These are phyloP conservation scores for Saturnispora serradocipensis DNA, from an alignment of 805 yeast species.

Conservation along the genomic window DNA sequence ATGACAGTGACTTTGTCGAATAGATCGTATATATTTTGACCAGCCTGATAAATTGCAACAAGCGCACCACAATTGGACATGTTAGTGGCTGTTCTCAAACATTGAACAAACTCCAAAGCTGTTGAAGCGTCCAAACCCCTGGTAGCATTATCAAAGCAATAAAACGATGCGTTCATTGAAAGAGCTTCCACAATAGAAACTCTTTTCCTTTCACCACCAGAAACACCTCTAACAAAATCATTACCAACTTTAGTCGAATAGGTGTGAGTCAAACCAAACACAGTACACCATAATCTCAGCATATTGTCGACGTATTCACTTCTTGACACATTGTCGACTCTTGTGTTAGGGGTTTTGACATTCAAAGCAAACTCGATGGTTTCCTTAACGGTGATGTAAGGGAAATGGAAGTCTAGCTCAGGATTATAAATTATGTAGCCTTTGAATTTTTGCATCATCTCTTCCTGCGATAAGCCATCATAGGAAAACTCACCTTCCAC, in stretches of 20 bases:
- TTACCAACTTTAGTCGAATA: constrained; percentile 55
- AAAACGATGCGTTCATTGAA: constrained; percentile 43
- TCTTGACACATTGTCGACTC: constrained; percentile 34
- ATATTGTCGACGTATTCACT: constrained; percentile 32
- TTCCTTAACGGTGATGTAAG: constrained; percentile 65
- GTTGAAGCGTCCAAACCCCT: constrained; percentile 66
- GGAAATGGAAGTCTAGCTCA: constrained; percentile 65
- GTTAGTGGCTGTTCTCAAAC: constrained; percentile 52
- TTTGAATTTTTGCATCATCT: constrained; percentile 49
- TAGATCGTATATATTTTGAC: constrained; percentile 52
- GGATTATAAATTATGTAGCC: constrained; percentile 49
- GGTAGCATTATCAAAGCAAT: constrained; percentile 62
- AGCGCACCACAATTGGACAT: constrained; percentile 48
- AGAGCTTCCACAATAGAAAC: constrained; percentile 60
- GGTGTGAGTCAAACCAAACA: constrained; percentile 51
- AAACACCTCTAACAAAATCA: constrained; percentile 57
- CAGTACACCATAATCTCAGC: constrained; percentile 44
- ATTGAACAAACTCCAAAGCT: constrained; percentile 54
- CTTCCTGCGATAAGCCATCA: constrained; percentile 53
- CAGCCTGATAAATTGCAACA: constrained; percentile 61
- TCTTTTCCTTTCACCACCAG: constrained; percentile 68
- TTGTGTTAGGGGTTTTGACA: constrained; percentile 51
- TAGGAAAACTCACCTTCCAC: constrained; percentile 49
- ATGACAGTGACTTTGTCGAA: constrained; percentile 54
- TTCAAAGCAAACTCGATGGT: constrained; percentile 64